A percentile compares a stretch with the other conserved stretches of the same genome.
These are phyloP conservation scores for Fragilariopsis cylindrus DNA, from an alignment of 108 stramenopile genomes.

Conservation along the genomic window DNA sequence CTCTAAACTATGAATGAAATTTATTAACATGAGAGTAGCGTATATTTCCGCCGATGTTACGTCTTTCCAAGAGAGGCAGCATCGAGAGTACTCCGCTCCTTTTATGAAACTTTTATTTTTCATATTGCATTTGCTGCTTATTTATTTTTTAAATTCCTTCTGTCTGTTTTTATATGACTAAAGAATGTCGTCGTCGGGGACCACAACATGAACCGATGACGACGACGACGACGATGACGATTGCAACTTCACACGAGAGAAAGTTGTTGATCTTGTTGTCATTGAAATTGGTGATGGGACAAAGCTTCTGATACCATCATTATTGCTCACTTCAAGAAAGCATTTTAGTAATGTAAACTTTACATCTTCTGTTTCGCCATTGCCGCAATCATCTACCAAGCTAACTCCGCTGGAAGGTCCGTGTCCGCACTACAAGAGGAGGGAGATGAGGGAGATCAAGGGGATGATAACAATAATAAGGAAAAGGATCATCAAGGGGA, in stretches of 20 bases:
- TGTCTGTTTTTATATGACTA: neutral
- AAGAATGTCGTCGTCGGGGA: constrained; percentile 15
- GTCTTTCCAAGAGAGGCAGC: constrained; percentile 15
- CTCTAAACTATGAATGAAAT: no score
- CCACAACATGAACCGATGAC: constrained; percentile 13
- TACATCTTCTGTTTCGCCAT: constrained; percentile 3
- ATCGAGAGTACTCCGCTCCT: no score
- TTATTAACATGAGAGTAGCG: no score
- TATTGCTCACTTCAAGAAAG: constrained; percentile 10
- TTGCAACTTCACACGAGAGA: constrained; percentile 17
- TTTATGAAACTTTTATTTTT: no score
- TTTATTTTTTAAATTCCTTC: no score
- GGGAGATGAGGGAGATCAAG: no score
- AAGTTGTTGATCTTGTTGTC: constrained; percentile 18
- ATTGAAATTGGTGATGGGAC: constrained; percentile 2
- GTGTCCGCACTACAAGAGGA: no score
- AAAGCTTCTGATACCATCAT: constrained; percentile 4
- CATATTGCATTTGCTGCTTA: no score
- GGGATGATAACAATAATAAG: no score
- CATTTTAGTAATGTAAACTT: constrained; percentile 15
- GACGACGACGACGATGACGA: neutral
- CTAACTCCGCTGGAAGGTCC: constrained; percentile 29
- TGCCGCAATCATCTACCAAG: constrained; percentile 12
- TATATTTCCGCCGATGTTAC: neutral
- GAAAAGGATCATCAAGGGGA: no score